Evolutionary conservation across 306 rosid species (phyloP).

Genomic region (Malus asiatica): DNA sequence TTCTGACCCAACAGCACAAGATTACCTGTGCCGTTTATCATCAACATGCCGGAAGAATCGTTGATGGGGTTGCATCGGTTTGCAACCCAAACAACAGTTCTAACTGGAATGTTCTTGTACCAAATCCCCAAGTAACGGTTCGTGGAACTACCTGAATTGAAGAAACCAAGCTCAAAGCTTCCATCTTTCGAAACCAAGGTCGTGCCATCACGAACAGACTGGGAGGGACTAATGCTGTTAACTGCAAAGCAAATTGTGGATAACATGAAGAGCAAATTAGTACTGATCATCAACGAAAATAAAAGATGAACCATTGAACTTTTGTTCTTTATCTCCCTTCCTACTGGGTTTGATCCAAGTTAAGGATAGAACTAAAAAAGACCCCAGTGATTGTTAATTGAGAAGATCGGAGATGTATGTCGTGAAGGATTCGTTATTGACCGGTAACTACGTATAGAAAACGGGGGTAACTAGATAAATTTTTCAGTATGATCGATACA

Average conservation of each 20-base stretch:
- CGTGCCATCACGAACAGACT: slow-evolving; percentile 25
- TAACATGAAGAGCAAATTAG: background rate
- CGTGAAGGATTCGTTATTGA: background rate
- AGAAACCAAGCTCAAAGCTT: slow-evolving; percentile 50
- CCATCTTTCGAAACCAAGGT: slow-evolving; percentile 34
- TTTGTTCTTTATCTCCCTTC: background rate
- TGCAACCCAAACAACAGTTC: slow-evolving; percentile 56
- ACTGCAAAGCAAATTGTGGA: slow-evolving; percentile 9
- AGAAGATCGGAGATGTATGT: background rate
- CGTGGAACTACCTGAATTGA: slow-evolving; percentile 41
- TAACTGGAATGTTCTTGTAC: slow-evolving; percentile 25
- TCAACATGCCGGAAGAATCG: slow-evolving; percentile 30
- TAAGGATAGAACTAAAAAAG: background rate
- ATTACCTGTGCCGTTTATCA: slow-evolving; percentile 9
- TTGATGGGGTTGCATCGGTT: slow-evolving; percentile 35
- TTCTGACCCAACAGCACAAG: slow-evolving; percentile 17
- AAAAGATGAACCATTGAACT: slow-evolving; percentile 3
- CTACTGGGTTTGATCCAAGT: background rate
- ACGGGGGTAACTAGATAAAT: too few species aligned
- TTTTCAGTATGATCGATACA: too few species aligned
- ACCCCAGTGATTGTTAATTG: background rate
- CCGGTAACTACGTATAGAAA: background rate
- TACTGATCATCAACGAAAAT: background rate
- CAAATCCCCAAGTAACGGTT: slow-evolving; percentile 42
- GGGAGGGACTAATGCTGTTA: slow-evolving; percentile 25